Percentiles rank a stretch among this genome's conserved stretches.
phyloP scores from a whole-genome alignment of 371 early-diverging fungal species.

The Basidiobolus meristosporus region DNA sequence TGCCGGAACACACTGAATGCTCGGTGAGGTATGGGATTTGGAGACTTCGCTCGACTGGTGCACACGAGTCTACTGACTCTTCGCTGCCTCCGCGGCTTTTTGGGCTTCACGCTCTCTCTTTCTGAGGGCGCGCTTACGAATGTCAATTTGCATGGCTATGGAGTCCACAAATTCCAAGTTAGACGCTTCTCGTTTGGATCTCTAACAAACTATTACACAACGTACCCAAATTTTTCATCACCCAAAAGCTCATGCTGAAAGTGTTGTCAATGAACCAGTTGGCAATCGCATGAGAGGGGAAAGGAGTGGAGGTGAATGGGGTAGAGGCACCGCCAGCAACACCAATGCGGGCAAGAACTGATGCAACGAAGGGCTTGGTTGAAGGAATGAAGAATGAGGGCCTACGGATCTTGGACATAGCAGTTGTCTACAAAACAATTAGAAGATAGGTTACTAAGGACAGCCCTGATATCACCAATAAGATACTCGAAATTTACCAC shows the following conservation, averaged over 20 bases:
- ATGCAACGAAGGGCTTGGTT: constrained; percentile 57
- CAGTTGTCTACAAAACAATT: no score
- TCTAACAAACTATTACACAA: background rate
- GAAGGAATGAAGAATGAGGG: constrained; percentile 60
- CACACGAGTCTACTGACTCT: no score
- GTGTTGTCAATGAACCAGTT: constrained; percentile 55
- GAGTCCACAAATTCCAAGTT: background rate
- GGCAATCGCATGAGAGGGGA: constrained; percentile 56
- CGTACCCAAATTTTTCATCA: constrained; percentile 35
- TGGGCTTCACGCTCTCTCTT: constrained; percentile 34
- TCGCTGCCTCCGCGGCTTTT: no score
- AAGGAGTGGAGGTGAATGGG: constrained; percentile 58
- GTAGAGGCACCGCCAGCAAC: constrained; percentile 43
- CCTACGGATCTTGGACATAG: constrained; percentile 82
- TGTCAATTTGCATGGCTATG: constrained; percentile 30
- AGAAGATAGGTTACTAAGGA: background rate
- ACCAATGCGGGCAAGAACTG: constrained; percentile 57
- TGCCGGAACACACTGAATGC: no score
- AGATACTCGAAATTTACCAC: constrained; percentile 48
- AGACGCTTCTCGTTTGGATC: background rate
- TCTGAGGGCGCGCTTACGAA: constrained; percentile 54
- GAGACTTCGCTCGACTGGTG: no score
- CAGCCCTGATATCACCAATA: background rate
- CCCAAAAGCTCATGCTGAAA: constrained; percentile 32
- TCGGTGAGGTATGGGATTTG: no score